Percentiles rank a stretch among this genome's conserved stretches.
phyloP scores from a whole-genome alignment of 176 grass and related monocot species.

The Leersia perrieri region DNA sequence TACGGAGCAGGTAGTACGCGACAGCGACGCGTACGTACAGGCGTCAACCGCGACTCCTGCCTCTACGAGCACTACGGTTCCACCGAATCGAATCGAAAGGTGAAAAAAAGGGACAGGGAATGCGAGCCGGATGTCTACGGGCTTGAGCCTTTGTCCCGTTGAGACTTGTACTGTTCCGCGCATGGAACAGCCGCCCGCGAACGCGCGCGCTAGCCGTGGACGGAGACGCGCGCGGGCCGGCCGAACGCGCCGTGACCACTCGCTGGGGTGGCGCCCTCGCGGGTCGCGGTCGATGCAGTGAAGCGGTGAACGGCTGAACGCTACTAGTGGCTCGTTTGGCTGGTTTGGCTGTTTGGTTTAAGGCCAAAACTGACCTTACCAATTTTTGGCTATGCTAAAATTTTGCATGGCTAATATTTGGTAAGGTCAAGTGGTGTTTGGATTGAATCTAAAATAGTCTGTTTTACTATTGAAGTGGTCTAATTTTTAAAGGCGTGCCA shows the following conservation, averaged over 20 bases:
- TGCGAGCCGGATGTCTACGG: too few relatives aligned
- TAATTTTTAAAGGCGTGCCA: too few relatives aligned
- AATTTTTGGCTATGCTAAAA: too few relatives aligned
- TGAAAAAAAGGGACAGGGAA: neutral
- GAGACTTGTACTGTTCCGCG: neutral
- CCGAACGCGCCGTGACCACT: conserved; percentile 1
- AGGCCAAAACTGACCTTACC: too few relatives aligned
- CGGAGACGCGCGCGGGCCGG: neutral
- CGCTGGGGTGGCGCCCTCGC: neutral
- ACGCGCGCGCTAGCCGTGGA: neutral
- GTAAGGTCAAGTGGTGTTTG: too few relatives aligned
- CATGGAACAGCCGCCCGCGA: neutral
- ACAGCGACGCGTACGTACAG: conserved; percentile 1
- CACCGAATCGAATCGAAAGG: neutral
- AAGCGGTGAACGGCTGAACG: neutral
- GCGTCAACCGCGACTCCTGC: neutral
- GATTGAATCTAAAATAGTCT: too few relatives aligned
- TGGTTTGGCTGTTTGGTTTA: too few relatives aligned
- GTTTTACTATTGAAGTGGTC: too few relatives aligned
- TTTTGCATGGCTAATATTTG: too few relatives aligned
- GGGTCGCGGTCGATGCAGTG: neutral
- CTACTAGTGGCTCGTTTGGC: too few relatives aligned
- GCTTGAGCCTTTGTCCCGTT: neutral
- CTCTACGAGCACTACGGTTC: neutral
- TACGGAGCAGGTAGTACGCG: neutral